phyloP scores from a whole-genome alignment of 2,329 filamentous ascomycete species.

The Paecilomyces formosus region DNA sequence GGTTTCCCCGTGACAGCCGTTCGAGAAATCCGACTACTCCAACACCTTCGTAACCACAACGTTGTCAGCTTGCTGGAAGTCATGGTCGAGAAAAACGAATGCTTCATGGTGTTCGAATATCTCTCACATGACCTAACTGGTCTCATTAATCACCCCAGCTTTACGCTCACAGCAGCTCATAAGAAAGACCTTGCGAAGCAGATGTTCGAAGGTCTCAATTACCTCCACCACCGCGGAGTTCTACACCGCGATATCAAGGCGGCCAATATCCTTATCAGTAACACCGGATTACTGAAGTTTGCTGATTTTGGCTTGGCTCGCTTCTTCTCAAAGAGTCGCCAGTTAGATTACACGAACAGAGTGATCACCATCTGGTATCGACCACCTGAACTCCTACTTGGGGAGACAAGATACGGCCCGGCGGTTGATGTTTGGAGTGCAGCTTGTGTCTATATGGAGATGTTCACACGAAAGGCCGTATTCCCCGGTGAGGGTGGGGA shows the following conservation, averaged over 20 bases:
- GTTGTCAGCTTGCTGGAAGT: constrained; percentile 86
- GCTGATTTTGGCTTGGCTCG: constrained; percentile 94
- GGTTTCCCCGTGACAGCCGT: constrained; percentile 96
- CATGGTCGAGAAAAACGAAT: constrained; percentile 98
- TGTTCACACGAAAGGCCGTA: constrained; percentile 87
- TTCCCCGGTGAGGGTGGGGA: constrained; percentile 96
- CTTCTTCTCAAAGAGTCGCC: constrained; percentile 87
- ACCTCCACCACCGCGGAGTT: constrained; percentile 87
- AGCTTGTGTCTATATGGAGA: constrained; percentile 92
- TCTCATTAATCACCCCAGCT: constrained; percentile 87
- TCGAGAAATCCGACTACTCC: constrained; percentile 92
- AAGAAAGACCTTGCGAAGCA: constrained; percentile 91
- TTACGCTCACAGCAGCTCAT: constrained; percentile 73
- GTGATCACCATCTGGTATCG: constrained; percentile 99
- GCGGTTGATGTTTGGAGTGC: constrained; percentile 96
- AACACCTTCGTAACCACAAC: constrained; percentile 84
- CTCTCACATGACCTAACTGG: constrained; percentile 93
- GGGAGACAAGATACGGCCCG: constrained; percentile 83
- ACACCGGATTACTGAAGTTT: constrained; percentile 78
- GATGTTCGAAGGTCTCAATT: constrained; percentile 88
- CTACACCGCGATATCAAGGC: constrained; percentile 97
- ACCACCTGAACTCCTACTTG: constrained; percentile 80
- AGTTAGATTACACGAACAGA: constrained; percentile 94
- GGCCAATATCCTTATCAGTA: constrained; percentile 92
- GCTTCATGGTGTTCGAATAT: constrained; percentile 99